These are phyloP conservation scores for Leccinum subtestaceum DNA, from an alignment of 768 basidiomycete species.

Conservation along the genomic window DNA sequence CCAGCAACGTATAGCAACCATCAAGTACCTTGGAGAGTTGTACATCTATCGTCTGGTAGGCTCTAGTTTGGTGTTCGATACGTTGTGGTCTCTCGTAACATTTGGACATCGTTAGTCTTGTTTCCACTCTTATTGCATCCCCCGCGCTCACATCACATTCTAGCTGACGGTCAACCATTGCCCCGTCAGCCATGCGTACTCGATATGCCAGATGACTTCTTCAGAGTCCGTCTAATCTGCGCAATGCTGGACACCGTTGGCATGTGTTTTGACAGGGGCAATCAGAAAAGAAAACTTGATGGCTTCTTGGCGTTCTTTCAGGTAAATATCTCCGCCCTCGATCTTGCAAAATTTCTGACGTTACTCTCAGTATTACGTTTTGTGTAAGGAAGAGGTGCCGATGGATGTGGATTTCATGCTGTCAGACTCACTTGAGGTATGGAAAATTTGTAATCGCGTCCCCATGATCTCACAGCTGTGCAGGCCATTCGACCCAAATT, in stretches of 20 bases:
- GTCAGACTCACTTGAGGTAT: slow-evolving; percentile 87
- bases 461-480: slow-evolving; percentile 2
- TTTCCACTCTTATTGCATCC: neutral
- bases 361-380: slow-evolving; percentile 64
- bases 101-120: slow-evolving; percentile 87
- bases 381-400: slow-evolving; percentile 86
- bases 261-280: slow-evolving; percentile 95
- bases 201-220: slow-evolving; percentile 95
- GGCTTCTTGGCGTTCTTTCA: slow-evolving; percentile 92
- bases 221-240: slow-evolving; percentile 89
- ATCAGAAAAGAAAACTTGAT: slow-evolving; percentile 90
- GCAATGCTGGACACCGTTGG: slow-evolving; percentile 93
- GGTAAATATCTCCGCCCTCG: slow-evolving; percentile 40
- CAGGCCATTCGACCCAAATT: slow-evolving; percentile 88
- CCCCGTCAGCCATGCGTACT: slow-evolving; percentile 72
- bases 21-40: slow-evolving; percentile 95
- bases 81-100: slow-evolving; percentile 89
- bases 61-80: slow-evolving; percentile 89
- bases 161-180: slow-evolving; percentile 87
- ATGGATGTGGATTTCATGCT: slow-evolving; percentile 99
- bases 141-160: slow-evolving; percentile 12
- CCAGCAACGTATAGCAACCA: slow-evolving; percentile 85
- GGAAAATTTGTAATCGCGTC: slow-evolving; percentile 6
- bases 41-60: slow-evolving; percentile 94
- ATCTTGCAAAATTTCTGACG: slow-evolving; percentile 5